Conservation (phyloP, 176 grass and related monocot genomes). For the Triticum timopheevii region DNA sequence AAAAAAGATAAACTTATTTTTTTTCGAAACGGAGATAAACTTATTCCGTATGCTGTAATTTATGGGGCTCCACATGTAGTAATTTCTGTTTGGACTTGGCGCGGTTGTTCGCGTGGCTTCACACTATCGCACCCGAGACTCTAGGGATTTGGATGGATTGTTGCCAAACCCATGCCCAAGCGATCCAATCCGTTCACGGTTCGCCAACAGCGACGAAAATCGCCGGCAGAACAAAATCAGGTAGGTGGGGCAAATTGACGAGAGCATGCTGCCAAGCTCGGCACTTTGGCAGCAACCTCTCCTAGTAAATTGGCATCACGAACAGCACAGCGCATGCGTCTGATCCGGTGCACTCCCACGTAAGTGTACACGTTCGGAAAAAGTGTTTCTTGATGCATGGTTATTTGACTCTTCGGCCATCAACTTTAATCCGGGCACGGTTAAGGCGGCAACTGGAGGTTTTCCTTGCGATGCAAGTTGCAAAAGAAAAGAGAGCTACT, state of each 20-base stretch:
- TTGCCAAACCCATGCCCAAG: not conserved
- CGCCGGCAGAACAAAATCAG: not conserved
- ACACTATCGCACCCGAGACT: not conserved
- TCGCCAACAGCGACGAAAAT: not conserved
- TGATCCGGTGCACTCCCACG: not conserved
- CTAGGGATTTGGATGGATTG: not conserved
- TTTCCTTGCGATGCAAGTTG: not conserved
- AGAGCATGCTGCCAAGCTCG: not conserved
- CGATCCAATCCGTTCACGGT: not conserved
- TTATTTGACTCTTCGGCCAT: not conserved
- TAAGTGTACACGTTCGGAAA: not conserved
- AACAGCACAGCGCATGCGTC: not conserved
- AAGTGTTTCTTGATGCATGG: conserved; percentile 2
- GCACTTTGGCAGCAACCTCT: conserved; percentile 18
- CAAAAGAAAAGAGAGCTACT: not conserved
- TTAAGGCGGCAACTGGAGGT: not conserved
- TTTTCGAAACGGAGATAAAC: too few species aligned
- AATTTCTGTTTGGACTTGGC: too few species aligned
- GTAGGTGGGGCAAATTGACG: conserved; percentile 15
- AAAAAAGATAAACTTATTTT: too few species aligned
- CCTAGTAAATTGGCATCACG: conserved; percentile 9
- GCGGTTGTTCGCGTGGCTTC: too few species aligned
- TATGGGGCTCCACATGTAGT: too few species aligned
- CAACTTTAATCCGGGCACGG: not conserved
- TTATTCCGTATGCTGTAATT: too few species aligned